Evolutionary conservation across 768 basidiomycete species (phyloP).

Genomic region (Mycena chlorophos): DNA sequence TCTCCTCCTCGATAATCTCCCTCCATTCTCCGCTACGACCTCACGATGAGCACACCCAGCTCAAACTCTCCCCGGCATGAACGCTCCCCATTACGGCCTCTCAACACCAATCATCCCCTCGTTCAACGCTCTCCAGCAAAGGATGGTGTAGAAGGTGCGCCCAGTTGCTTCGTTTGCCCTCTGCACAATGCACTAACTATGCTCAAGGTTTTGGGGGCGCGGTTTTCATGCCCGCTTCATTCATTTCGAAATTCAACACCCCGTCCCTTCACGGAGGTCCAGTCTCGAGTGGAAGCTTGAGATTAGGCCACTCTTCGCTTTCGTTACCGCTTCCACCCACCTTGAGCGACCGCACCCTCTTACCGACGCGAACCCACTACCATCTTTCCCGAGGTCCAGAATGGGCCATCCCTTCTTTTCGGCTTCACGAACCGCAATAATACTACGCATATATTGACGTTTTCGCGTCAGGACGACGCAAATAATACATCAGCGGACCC

Average conservation of each 20-base stretch:
- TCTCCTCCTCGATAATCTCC: neutral
- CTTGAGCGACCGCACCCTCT: neutral
- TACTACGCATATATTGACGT: neutral
- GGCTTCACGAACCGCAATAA: neutral
- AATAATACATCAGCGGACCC: neutral
- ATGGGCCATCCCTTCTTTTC: neutral
- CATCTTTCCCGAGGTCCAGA: neutral
- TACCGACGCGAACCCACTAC: neutral
- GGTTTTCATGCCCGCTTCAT: neutral
- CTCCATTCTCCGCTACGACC: neutral
- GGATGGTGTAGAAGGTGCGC: neutral
- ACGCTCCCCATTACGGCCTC: too few relatives aligned
- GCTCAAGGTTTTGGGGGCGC: neutral
- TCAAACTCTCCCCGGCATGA: too few relatives aligned
- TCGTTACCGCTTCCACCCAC: neutral
- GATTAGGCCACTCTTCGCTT: neutral
- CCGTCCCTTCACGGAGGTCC: neutral
- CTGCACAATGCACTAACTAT: too few relatives aligned
- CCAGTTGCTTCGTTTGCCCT: neutral
- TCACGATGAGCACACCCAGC: too few relatives aligned
- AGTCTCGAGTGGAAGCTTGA: neutral
- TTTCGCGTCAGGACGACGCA: neutral
- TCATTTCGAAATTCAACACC: neutral
- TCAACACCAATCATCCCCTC: neutral
- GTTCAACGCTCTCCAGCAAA: neutral